A percentile compares a stretch with the other conserved stretches of the same genome.
Conservation (phyloP, 192 early-diverging fungal species). For the Diversispora epigaea region DNA sequence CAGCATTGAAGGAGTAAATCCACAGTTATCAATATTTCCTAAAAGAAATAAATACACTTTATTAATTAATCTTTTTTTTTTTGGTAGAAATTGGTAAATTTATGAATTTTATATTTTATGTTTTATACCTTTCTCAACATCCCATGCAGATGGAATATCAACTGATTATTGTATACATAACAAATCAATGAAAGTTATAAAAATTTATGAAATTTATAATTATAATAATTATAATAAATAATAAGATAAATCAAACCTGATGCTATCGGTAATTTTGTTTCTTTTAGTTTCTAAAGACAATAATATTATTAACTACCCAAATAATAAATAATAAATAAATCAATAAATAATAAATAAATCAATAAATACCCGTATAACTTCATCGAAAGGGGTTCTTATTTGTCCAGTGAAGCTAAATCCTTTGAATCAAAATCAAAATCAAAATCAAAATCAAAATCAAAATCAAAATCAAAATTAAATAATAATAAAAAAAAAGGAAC, state of each 20-base stretch:
- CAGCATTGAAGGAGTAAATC: constrained; percentile 77
- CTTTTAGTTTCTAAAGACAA: constrained; percentile 16
- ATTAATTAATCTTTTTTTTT: constrained; percentile 5
- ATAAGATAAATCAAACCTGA: constrained; percentile 24
- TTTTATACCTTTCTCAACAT: constrained; percentile 83
- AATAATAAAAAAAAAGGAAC: too few species aligned
- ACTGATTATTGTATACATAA: constrained; percentile 57
- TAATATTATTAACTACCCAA: not conserved
- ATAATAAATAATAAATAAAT: not conserved
- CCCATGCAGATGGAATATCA: constrained; percentile 95
- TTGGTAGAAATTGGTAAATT: not conserved
- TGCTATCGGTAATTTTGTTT: constrained; percentile 31
- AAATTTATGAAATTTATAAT: not conserved
- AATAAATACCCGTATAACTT: constrained; percentile 56
- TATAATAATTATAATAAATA: not conserved
- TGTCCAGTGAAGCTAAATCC: constrained; percentile 86
- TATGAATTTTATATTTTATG: not conserved
- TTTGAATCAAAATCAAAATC: constrained; percentile 20
- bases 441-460: not conserved
- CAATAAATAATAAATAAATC: not conserved
- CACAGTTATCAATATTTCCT: constrained; percentile 49
- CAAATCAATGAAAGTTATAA: not conserved
- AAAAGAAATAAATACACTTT: not conserved
- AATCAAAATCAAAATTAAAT: not conserved
- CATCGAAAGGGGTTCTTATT: constrained; percentile 72